Base-by-base conservation (phyloP, 2,329 filamentous ascomycete genomes). In the Alternaria brassicae region DNA sequence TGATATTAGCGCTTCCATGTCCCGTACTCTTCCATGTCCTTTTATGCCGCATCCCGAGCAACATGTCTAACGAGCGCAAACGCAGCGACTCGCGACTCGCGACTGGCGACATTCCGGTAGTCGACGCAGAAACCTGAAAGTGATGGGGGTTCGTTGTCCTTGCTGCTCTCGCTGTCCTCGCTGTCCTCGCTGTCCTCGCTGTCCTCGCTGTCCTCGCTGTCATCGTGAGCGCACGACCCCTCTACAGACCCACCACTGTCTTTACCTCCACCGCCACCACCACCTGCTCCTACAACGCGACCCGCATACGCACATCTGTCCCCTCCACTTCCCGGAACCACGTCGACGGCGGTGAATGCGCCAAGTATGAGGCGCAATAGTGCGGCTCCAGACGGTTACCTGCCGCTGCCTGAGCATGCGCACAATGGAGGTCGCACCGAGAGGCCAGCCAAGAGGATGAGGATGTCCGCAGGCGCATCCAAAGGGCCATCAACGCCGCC, bases 381-480 rank as follows among this genome's bases (percentile, higher is more conserved):
- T 15, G 21, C 51, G n/a, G 41, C 30, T 2, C 13, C 19, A 5
- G 64, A 17, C 4, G 42, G 25, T 15, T 53, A 66, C 34, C 25
- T 51, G 6, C 53, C 56, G 1, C 19, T 63, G 6, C 56, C 45
- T 6, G 13, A 19, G 3, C 21, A 40, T 6, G 30, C 39, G 48
- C 13, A 30, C 4, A 50, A 27, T 15, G 19, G 37, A 9, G 4
- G 9, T 8, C 52, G 40, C 2, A 27, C 30, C n/a, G 54, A 41
- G 8, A 60, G 60, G 13, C 27, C 60, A 15, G 55, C 58, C 9
- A 76, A 76, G 53, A 68, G 71, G 52, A 64, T 71, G 53, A 74
- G 65, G 50, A 19, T 70, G 3, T 63, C 66, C 1, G 41, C 9
- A 10, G 13, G 48, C 10, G 39, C 28, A 8, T n/a, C 2, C 4